Percentiles rank a stretch among this genome's conserved stretches.
Conservation (phyloP, 306 rosid genomes). For the Vigna radiata region DNA sequence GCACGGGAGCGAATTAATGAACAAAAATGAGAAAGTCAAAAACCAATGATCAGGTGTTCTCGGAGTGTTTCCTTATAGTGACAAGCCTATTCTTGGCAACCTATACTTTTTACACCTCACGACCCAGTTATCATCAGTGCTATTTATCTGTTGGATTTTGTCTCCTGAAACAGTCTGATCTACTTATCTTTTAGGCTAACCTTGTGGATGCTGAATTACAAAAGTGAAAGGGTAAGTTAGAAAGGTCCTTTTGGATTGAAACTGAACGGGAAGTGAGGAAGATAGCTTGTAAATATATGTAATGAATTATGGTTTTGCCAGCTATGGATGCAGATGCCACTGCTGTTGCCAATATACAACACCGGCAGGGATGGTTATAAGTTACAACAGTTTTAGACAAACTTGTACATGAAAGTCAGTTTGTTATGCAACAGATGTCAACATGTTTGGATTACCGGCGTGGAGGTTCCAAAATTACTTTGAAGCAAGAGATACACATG, state of each 20-base stretch:
- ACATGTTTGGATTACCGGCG: not conserved
- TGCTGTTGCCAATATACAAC: conserved; percentile 2
- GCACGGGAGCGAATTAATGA: conserved; percentile 4
- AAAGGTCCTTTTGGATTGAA: not conserved
- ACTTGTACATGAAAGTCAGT: conserved; percentile 6
- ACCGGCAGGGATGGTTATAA: not conserved
- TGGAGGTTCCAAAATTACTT: not conserved
- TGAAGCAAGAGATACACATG: not conserved
- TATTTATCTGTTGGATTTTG: not conserved
- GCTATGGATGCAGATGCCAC: conserved; percentile 1
- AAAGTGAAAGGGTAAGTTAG: not conserved
- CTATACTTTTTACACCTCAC: not conserved
- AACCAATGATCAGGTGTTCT: not conserved
- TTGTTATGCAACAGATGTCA: not conserved
- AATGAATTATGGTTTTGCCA: not conserved
- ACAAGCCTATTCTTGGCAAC: conserved; percentile 1
- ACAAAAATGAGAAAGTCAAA: conserved; percentile 3
- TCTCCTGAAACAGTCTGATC: not conserved
- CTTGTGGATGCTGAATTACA: not conserved
- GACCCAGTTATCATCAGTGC: not conserved
- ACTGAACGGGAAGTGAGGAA: not conserved
- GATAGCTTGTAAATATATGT: conserved; percentile 7
- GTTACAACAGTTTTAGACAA: conserved; percentile 1
- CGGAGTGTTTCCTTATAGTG: not conserved
- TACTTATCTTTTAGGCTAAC: not conserved